These are phyloP conservation scores for Juncus inflexus DNA, from an alignment of 176 grass and related monocot species.

Conservation along the genomic window DNA sequence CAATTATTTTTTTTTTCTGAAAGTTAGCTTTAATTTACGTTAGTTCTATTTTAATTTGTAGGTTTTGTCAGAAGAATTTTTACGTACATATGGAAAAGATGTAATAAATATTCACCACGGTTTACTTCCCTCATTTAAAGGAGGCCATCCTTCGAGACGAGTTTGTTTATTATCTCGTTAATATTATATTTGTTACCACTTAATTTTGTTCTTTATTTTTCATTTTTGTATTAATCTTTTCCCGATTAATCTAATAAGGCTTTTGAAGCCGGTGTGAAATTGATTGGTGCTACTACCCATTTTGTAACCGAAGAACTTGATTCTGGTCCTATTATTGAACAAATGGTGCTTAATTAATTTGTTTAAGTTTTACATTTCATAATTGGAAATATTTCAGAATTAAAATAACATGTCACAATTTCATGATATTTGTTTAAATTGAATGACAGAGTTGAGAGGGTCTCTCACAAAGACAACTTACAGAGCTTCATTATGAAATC, in stretches of 20 bases:
- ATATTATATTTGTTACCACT: not conserved
- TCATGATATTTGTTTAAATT: not conserved
- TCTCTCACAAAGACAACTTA: slow-evolving; percentile 80
- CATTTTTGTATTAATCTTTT: not conserved
- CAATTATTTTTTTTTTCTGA: too few species aligned
- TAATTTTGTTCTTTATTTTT: not conserved
- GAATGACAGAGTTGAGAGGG: slow-evolving; percentile 74
- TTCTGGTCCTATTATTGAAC: slow-evolving; percentile 89
- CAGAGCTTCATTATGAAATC: slow-evolving; percentile 80
- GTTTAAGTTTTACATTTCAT: too few species aligned
- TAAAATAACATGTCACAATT: not conserved
- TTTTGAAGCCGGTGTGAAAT: slow-evolving; percentile 92
- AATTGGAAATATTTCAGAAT: not conserved
- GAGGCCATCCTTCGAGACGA: slow-evolving; percentile 82
- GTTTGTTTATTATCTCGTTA: slow-evolving; percentile 30
- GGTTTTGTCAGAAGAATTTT: slow-evolving; percentile 68
- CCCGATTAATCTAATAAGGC: slow-evolving; percentile 43
- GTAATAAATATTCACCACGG: slow-evolving; percentile 98
- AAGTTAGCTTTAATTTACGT: too few species aligned
- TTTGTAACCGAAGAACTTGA: slow-evolving; percentile 93
- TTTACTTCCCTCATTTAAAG: slow-evolving; percentile 96
- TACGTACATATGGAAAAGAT: slow-evolving; percentile 84
- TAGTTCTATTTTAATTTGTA: slow-evolving; percentile 20
- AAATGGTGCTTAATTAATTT: slow-evolving; percentile 56
- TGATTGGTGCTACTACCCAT: slow-evolving; percentile 94